Conservation (phyloP, 257 asterid genomes). For the Gentiana dahurica region DNA sequence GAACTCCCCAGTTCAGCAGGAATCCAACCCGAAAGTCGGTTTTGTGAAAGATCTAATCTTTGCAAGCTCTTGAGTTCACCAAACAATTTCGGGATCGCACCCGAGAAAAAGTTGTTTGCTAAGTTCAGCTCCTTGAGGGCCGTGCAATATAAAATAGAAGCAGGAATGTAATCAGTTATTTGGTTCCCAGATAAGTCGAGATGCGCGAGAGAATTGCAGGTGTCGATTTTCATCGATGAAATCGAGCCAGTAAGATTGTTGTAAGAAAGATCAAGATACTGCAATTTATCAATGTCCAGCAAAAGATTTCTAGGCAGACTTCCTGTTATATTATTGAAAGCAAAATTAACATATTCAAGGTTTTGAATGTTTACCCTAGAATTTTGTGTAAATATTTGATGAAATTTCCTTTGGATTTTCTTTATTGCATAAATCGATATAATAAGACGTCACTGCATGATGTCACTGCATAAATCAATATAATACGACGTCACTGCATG, state of each 20-base stretch:
- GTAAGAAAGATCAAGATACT: conserved; percentile 63
- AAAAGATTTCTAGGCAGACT: conserved; percentile 42
- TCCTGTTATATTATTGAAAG: conserved; percentile 70
- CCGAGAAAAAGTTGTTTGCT: conserved; percentile 48
- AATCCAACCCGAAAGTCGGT: conserved; percentile 78
- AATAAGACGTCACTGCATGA: too few relatives aligned
- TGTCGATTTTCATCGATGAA: conserved; percentile 41
- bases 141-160: conserved; percentile 58
- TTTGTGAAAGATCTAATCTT: conserved; percentile 67
- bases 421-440: too few relatives aligned
- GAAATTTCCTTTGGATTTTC: too few relatives aligned
- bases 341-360: conserved; percentile 58
- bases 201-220: conserved; percentile 44
- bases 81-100: conserved; percentile 50
- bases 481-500: too few relatives aligned
- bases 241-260: conserved; percentile 64
- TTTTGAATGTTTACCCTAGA: conserved; percentile 6
- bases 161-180: conserved; percentile 43
- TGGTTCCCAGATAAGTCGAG: conserved; percentile 79
- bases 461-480: too few relatives aligned
- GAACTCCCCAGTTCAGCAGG: conserved; percentile 54
- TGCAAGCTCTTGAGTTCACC: conserved; percentile 53
- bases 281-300: conserved; percentile 37
- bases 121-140: conserved; percentile 38
- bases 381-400: too few relatives aligned